phyloP scores from a whole-genome alignment of 1,139 yeast genomes.

The Suhomyces bolitotheri region DNA sequence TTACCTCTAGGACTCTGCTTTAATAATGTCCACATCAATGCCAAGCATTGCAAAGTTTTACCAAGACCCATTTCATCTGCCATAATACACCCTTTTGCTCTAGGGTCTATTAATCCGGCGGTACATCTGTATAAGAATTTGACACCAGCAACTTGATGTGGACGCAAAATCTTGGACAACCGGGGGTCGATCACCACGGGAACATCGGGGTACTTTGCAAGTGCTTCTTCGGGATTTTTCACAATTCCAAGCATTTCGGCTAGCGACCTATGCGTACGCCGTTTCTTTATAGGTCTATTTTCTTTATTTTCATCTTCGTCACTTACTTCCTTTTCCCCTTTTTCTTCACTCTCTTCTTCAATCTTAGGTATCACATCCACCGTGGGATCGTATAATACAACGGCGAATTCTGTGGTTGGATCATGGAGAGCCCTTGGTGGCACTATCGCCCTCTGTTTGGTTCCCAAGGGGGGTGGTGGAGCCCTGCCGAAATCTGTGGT shows the following conservation, averaged over 20 bases:
- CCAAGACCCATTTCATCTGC: slow-evolving; percentile 99
- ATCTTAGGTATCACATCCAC: slow-evolving; percentile 62
- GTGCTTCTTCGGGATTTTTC: slow-evolving; percentile 48
- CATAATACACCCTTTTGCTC: slow-evolving; percentile 96
- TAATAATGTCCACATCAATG: slow-evolving; percentile 91
- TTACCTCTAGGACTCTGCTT: slow-evolving; percentile 89
- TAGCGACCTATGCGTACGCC: slow-evolving; percentile 60
- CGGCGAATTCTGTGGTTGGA: slow-evolving; percentile 90
- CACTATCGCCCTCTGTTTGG: slow-evolving; percentile 62
- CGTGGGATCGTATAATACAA: slow-evolving; percentile 93
- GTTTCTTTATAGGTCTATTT: slow-evolving; percentile 24
- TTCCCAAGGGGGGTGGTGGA: slow-evolving; percentile 78
- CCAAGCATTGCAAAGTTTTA: slow-evolving; percentile 88
- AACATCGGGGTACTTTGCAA: slow-evolving; percentile 69
- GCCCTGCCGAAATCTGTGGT: slow-evolving; percentile 21
- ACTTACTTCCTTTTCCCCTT: slow-evolving; percentile 18
- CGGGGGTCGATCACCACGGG: slow-evolving; percentile 96
- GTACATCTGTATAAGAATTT: slow-evolving; percentile 87
- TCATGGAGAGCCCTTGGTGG: slow-evolving; percentile 92
- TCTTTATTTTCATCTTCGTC: slow-evolving; percentile 21
- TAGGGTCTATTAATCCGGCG: slow-evolving; percentile 80
- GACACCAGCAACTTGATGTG: slow-evolving; percentile 97
- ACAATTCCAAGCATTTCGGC: slow-evolving; percentile 81
- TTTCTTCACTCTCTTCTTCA: slow-evolving; percentile 39
- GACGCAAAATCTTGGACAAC: slow-evolving; percentile 79